A percentile compares a stretch with the other conserved stretches of the same genome.
phyloP scores from a whole-genome alignment of 2,329 filamentous ascomycete genomes.

The Fusarium haematococcum region DNA sequence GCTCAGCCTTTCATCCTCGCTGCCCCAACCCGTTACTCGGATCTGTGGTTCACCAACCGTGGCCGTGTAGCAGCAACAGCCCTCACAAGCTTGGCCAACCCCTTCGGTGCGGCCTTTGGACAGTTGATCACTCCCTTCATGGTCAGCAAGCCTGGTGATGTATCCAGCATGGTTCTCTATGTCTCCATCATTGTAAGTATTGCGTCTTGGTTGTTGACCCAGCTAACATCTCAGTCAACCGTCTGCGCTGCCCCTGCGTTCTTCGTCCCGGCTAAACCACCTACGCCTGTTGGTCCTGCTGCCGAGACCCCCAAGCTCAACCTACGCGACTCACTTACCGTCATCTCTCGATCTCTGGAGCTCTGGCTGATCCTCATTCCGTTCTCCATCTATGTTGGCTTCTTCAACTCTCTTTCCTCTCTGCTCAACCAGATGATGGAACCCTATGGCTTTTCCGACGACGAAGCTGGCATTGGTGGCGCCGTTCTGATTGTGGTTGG shows the following conservation, averaged over 20 bases:
- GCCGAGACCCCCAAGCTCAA: constrained; percentile 68
- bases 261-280: constrained; percentile 81
- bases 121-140: constrained; percentile 87
- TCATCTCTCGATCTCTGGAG: constrained; percentile 70
- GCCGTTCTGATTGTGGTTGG: constrained; percentile 91
- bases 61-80: constrained; percentile 91
- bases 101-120: constrained; percentile 87
- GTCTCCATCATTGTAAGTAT: constrained; percentile 80
- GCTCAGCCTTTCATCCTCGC: constrained; percentile 93
- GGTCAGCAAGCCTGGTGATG: constrained; percentile 70
- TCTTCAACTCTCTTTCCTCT: constrained; percentile 93
- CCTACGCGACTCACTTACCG: constrained; percentile 63
- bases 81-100: constrained; percentile 86
- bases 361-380: constrained; percentile 85
- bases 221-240: constrained; percentile 48
- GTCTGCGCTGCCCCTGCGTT: constrained; percentile 77
- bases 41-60: constrained; percentile 90
- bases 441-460: constrained; percentile 86
- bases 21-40: constrained; percentile 90
- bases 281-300: constrained; percentile 80
- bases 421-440: constrained; percentile 90
- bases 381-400: constrained; percentile 87
- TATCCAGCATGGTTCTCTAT: constrained; percentile 87
- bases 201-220: neutral
- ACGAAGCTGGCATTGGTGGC: constrained; percentile 89